A percentile compares a stretch with the other conserved stretches of the same genome.
Conservation (phyloP, 306 rosid species). For the Medicago arabica region DNA sequence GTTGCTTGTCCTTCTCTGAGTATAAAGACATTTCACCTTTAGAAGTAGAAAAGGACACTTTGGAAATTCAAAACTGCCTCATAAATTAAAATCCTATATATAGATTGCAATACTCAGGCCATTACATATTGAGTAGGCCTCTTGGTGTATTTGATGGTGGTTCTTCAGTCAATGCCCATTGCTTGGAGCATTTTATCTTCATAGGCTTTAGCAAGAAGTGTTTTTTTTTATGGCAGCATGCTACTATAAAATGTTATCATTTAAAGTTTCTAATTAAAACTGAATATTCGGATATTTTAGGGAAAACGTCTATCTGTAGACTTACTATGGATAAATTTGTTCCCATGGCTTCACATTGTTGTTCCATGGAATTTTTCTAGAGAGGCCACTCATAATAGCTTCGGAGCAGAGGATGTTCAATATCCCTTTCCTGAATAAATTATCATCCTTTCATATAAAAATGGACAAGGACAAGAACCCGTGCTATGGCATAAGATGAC, state of each 20-base stretch:
- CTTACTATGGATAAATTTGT: background rate
- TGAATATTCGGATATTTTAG: background rate
- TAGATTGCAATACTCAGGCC: slow-evolving; percentile 22
- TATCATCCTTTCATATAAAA: slow-evolving; percentile 9
- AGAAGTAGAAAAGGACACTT: background rate
- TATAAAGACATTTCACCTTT: background rate
- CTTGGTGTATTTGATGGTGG: background rate
- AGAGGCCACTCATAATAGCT: slow-evolving; percentile 5
- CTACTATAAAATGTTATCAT: background rate
- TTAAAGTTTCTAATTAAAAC: slow-evolving; percentile 12
- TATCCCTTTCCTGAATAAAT: background rate
- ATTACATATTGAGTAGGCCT: slow-evolving; percentile 3
- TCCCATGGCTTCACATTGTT: background rate
- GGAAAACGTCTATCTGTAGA: background rate
- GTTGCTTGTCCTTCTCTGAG: background rate
- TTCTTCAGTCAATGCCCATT: too few species aligned
- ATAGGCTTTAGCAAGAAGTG: too few species aligned
- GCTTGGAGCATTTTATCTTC: too few species aligned
- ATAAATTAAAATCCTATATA: slow-evolving; percentile 12
- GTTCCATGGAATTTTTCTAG: slow-evolving; percentile 12
- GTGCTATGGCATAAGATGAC: slow-evolving; percentile 28
- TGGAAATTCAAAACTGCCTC: slow-evolving; percentile 26
- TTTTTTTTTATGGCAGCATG: background rate
- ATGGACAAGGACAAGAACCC: background rate
- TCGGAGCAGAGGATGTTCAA: slow-evolving; percentile 5